Evolutionary conservation across 2,329 filamentous ascomycete species (phyloP).

Genomic region (Neofusicoccum umdonicola): DNA sequence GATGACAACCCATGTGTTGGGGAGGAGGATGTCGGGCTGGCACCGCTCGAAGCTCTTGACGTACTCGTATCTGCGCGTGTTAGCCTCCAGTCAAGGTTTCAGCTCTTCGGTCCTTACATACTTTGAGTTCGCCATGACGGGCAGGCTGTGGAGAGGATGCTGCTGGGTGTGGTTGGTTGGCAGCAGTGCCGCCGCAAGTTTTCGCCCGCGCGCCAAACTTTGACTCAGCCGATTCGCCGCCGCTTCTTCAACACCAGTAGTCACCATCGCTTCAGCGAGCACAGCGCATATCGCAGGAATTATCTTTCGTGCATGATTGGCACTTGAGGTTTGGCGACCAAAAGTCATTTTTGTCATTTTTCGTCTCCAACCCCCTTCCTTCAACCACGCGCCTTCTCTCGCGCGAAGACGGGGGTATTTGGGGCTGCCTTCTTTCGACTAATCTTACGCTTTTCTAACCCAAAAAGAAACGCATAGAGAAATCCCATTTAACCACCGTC

Average conservation of each 20-base stretch:
- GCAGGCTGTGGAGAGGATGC: background rate
- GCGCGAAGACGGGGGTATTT: background rate
- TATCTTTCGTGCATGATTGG: background rate
- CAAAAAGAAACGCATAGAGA: background rate
- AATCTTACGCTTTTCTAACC: background rate
- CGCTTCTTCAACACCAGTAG: background rate
- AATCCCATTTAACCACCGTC: background rate
- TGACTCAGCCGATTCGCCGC: background rate
- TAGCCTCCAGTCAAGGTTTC: background rate
- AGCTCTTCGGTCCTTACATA: background rate
- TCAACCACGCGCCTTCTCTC: background rate
- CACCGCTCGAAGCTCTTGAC: slow-evolving; percentile 75
- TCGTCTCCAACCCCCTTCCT: background rate
- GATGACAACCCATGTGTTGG: slow-evolving; percentile 93
- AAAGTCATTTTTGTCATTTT: slow-evolving; percentile 12
- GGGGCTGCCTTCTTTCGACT: background rate
- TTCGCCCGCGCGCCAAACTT: background rate
- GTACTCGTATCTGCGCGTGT: slow-evolving; percentile 75
- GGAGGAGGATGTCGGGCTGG: slow-evolving; percentile 74
- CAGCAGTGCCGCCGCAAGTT: background rate
- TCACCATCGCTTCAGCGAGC: too few relatives aligned
- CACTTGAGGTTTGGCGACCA: background rate
- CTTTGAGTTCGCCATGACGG: slow-evolving; percentile 26
- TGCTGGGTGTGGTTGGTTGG: background rate
- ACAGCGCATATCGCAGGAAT: too few relatives aligned